These are phyloP conservation scores for Verticillium klebahnii DNA, from an alignment of 2,329 filamentous ascomycete species.

Conservation along the genomic window DNA sequence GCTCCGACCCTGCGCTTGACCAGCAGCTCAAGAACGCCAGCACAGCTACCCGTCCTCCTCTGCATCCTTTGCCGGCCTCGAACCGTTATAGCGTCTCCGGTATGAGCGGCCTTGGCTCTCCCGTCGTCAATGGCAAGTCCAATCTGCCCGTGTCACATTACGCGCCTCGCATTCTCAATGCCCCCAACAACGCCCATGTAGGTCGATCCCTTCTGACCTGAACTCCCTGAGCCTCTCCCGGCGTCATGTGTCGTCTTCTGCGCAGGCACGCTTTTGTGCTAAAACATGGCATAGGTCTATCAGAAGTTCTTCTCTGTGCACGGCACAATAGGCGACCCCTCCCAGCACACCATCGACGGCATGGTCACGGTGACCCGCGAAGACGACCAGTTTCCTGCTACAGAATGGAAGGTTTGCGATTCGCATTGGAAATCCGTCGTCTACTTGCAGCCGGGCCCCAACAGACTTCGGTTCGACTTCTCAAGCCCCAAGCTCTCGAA, in stretches of 20 bases:
- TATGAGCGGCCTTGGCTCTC: conserved; percentile 57
- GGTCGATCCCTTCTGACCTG: conserved; percentile 19
- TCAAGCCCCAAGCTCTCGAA: conserved; percentile 74
- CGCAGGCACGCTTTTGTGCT: not conserved
- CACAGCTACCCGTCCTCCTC: conserved; percentile 28
- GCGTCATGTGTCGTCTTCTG: not conserved
- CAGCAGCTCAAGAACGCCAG: conserved; percentile 50
- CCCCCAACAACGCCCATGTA: conserved; percentile 83
- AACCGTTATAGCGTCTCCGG: conserved; percentile 62
- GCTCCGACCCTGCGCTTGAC: conserved; percentile 62
- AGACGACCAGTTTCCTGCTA: conserved; percentile 79
- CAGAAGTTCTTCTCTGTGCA: conserved; percentile 83
- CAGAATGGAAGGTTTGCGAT: conserved; percentile 80
- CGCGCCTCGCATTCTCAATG: conserved; percentile 73
- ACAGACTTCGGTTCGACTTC: conserved; percentile 85
- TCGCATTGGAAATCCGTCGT: conserved; percentile 90
- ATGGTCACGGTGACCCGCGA: conserved; percentile 73
- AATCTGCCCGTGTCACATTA: conserved; percentile 68
- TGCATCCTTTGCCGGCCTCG: conserved; percentile 30
- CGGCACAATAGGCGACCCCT: conserved; percentile 73
- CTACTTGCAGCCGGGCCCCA: conserved; percentile 87
- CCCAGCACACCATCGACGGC: conserved; percentile 68
- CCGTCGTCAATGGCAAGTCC: conserved; percentile 48
- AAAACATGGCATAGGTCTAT: conserved; percentile 60
- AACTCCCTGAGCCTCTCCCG: too few species aligned